Evolutionary conservation across 2,329 filamentous ascomycete genomes (phyloP).

Genomic region (Hymenoscyphus infarciens): DNA sequence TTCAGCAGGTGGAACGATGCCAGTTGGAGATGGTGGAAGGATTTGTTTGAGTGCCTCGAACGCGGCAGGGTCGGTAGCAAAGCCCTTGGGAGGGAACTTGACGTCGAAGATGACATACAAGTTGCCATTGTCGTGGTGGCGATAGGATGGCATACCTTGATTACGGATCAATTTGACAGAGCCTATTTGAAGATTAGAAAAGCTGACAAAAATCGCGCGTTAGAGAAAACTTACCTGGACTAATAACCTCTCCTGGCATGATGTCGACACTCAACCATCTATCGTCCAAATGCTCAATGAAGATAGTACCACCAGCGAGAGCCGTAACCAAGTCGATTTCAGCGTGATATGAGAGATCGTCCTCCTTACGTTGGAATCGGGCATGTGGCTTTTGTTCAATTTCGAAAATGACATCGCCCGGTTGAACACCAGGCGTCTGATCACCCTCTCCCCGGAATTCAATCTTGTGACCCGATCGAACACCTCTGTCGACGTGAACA

Average conservation of each 20-base stretch:
- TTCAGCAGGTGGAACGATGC: constrained; percentile 68
- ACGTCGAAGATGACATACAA: constrained; percentile 97
- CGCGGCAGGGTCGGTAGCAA: constrained; percentile 62
- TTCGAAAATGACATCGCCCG: constrained; percentile 96
- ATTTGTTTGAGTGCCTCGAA: constrained; percentile 79
- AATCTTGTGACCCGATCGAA: constrained; percentile 90
- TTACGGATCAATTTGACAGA: constrained; percentile 90
- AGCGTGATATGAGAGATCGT: constrained; percentile 91
- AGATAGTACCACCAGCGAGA: constrained; percentile 84
- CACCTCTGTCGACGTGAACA: constrained; percentile 93
- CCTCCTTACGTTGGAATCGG: constrained; percentile 92
- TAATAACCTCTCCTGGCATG: constrained; percentile 88
- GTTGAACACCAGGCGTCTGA: constrained; percentile 86
- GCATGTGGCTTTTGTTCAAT: constrained; percentile 99
- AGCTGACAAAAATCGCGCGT: constrained; percentile 23
- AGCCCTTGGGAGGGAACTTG: constrained; percentile 86
- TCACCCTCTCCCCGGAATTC: constrained; percentile 97
- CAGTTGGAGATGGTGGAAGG: constrained; percentile 65
- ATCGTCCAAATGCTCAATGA: constrained; percentile 94
- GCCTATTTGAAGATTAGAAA: constrained; percentile 49
- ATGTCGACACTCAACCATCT: constrained; percentile 95
- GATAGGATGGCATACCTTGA: constrained; percentile 94
- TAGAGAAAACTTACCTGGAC: constrained; percentile 63
- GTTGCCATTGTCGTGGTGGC: constrained; percentile 94
- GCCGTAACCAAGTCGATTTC: constrained; percentile 96